Evolutionary conservation across 2,329 filamentous ascomycete genomes (phyloP), one percentile per base, ranked within the genome.

Genomic region (Colletotrichum chrysophilum): DNA sequence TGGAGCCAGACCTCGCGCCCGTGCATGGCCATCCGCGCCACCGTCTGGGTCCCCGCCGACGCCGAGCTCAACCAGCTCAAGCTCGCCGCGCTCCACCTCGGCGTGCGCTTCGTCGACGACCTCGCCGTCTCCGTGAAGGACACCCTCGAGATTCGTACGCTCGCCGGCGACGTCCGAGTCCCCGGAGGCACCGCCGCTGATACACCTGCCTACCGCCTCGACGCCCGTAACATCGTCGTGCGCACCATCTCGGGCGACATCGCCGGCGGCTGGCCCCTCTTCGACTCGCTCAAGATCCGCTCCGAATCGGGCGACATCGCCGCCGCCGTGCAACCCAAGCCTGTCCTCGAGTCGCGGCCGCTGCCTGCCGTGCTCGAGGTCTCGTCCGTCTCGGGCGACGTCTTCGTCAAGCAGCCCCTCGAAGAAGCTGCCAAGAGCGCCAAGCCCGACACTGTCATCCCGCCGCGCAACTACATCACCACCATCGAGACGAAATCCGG

Each of bases 201-300:
- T 9, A 3, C 43, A 0, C 2, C 43, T 10, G 82, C 85, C 1
- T 90, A 88, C 80, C 77, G 78, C 8, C 81, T 91, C 61, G 80
- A 85, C 70, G 86, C 87, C 1, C 85, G 87, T 36, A 78, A 84
- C 66, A 85, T 89, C 71, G 79, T 83, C 32, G 83, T 88, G 16
- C 77, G 80, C 30, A 88, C 89, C 21, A 84, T 85, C 4, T 85
- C 87, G 2, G 88, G 87, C 9, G 66, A 80, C 16, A 86, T 91
- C 76, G 74, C 75, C 16, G 90, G 90, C 34, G 86, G 84, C 80
- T 91, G 88, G 83, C 88, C 89, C 1, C 82, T 91, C 2, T 88
- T 87, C 79, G 88, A 90, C 78, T 80, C 85, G 34, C 84, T 91
- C 14, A 81, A 83, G 21, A 80, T 91, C n/a, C 78, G 81, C 21